Evolutionary conservation across 73 alveolate species (phyloP), one percentile per base, ranked within the genome.

Genomic region (Breviolum minutum): DNA sequence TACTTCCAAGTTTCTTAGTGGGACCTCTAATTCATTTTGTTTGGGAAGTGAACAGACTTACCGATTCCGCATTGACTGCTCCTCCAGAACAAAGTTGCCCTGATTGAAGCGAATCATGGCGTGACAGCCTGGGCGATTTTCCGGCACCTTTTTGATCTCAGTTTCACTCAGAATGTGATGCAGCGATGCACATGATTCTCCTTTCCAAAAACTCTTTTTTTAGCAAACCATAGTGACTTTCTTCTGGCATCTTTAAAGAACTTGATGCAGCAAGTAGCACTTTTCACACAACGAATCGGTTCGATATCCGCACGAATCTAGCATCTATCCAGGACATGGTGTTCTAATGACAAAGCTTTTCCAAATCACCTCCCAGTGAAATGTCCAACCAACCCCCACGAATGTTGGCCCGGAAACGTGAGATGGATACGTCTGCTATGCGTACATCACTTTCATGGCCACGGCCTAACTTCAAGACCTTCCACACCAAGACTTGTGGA

Each of bases 401-500:
- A 76, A 63, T 13, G 64, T 13, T 84, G 29, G 76, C 54, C 54
- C 54, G 54, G 54, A 40, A 73, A 6, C 99, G 95, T 54, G 99
- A 99, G 63, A 99, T 99, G 61, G 99, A 99, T 95, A 99, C 97
- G 85, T 99, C 99, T 48, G 99, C 99, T 84, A 99, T 99, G 27
- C 99, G 99, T 76, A 99, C 99, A 40, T 99, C 99, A 77, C 99
- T 95, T 76, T 99, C 99, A 91, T 99, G 99, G 63, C 99, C 99
- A 63, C 99, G 92, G 66, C 99, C 99, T 26, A 99, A 82, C 81
- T 95, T 95, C 70, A 99, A 86, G 64, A 95, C 90, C 99, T 99
- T 73, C 63, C 12, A 40, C 48, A 29, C 86, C 62, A 29, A 16
- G 63, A 27, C 30, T 27, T 8, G 62, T 19, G 60, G 48, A 24